Conservation (phyloP, 2,329 filamentous ascomycete species). For the Lasiodiplodia sp. region DNA sequence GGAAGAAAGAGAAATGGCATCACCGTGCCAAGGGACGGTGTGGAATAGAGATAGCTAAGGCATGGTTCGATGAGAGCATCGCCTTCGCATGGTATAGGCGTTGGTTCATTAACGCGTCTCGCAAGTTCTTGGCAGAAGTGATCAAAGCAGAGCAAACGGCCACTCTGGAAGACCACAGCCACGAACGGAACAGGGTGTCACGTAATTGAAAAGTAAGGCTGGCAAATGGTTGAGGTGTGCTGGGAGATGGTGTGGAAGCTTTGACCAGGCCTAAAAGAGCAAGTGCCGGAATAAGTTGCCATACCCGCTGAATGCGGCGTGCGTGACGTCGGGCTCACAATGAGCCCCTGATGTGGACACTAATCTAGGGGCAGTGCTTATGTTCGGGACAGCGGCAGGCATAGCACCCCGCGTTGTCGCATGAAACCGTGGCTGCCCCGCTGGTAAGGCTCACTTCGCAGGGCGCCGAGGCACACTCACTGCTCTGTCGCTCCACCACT, state of each 20-base stretch:
- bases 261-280: background rate
- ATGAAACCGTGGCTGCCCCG: too few relatives aligned
- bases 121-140: too few relatives aligned
- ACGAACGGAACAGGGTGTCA: background rate
- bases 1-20: too few relatives aligned
- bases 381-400: background rate
- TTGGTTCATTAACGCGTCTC: too few relatives aligned
- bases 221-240: background rate
- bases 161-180: too few relatives aligned
- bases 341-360: background rate
- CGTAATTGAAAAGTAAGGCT: background rate
- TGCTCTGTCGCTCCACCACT: background rate
- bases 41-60: too few relatives aligned
- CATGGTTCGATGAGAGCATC: too few relatives aligned
- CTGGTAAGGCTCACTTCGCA: background rate
- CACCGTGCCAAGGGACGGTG: too few relatives aligned
- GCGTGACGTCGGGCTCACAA: background rate
- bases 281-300: background rate
- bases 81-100: too few relatives aligned
- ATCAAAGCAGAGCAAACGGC: background rate
- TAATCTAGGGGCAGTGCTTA: background rate
- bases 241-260: background rate
- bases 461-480: background rate
- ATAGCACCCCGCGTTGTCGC: background rate
- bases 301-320: background rate